Evolutionary conservation across 225 moss, liverwort and hornwort genomes (phyloP), one percentile per base, ranked within the genome.

Genomic region (Marchantia paleacea): DNA sequence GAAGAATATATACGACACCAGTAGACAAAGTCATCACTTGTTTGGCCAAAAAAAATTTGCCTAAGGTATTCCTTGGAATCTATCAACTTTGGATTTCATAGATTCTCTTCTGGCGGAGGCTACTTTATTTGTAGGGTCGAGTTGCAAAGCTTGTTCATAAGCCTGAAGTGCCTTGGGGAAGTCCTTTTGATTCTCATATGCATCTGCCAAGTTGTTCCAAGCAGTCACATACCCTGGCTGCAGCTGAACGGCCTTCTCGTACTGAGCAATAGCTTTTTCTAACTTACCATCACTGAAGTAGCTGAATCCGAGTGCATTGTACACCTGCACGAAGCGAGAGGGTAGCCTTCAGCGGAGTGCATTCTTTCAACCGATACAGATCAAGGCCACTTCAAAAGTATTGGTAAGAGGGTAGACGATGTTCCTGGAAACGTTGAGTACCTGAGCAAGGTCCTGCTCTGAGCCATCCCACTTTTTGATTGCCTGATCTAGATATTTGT

Each of bases 391-490:
- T 12, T 22, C 25, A 5, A 48, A 13, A 47, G 50, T 19, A 7
- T 55, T 5, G 52, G 26, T 65, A 20, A 12, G 2, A 22, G 7
- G 25, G 8, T 7, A 55, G 16, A 54, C 0, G 12, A 53, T 54
- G 22, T 72, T 24, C 51, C 10, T 15, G 70, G 48, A 19, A 31
- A 76, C 20, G 26, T 31, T 2, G 18, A 49, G 69, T 18, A 94
- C 97, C 95, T 95, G 95, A 52, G 97, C 95, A 50, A 99, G 82
- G 52, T 94, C 97, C 75, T 91, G 94, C 81, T 99, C 93, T 72
- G 95, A 95, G 80, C 94, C 97, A 87, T 99, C 95, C 97, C 97
- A 99, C 82, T 94, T 94, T 83, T 95, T 95, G 73, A 99, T 99
- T 4, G 97, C 97, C 78, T 95, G 92, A 55, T 95, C 93, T 85